Evolutionary conservation across 768 basidiomycete species (phyloP), one percentile per base, ranked within the genome.

Genomic region (Candolleomyces aberdarensis): DNA sequence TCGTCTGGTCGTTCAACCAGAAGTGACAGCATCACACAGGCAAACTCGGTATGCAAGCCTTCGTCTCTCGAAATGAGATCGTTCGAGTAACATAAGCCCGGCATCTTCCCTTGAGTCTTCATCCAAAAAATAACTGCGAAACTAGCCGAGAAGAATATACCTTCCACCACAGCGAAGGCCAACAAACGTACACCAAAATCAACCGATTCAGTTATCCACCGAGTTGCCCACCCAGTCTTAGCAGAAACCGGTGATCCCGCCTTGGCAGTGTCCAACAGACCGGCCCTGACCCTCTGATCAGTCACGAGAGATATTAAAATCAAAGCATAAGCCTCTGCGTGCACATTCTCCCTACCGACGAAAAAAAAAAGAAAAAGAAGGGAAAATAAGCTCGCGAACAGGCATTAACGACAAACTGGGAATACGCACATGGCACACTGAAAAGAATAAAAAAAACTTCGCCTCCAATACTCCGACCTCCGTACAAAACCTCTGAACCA

Each of bases 1-100:
- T 3, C 32, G 17, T 7, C 0, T 0, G 60, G 63, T 17, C 14
- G n/a, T 0, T 40, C 3, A 5, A 20, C 2, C 3, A 64, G 13
- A 29, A 47, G 39, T 8, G 17, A 0, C 7, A 90, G 89, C 50
- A 91, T 78, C 8, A 90, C 70, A 69, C 89, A 91, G 3, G 90
- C 89, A 62, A 92, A 91, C 71, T 91, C 89, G 70, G 90, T 91
- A 70, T 92, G 91, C 74, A 91, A 83, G 44, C 90, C 90, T 72
- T 93, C 91, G 62, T 93, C 91, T 7, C 91, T 81, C 43, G 85
- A 87, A 72, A 93, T 92, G 67, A 93, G 82, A 71, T 93, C 91
- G 70, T 93, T 93, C 32, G 90, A 90, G 72, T 91, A 91, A 0
- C 88, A 88, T 40, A 92, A 77, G 20, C 91, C 91, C 14, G 91